Evolutionary conservation across 2,329 filamentous ascomycete species (phyloP), one percentile per base, ranked within the genome.

Genomic region (Annulohypoxylon truncatum): DNA sequence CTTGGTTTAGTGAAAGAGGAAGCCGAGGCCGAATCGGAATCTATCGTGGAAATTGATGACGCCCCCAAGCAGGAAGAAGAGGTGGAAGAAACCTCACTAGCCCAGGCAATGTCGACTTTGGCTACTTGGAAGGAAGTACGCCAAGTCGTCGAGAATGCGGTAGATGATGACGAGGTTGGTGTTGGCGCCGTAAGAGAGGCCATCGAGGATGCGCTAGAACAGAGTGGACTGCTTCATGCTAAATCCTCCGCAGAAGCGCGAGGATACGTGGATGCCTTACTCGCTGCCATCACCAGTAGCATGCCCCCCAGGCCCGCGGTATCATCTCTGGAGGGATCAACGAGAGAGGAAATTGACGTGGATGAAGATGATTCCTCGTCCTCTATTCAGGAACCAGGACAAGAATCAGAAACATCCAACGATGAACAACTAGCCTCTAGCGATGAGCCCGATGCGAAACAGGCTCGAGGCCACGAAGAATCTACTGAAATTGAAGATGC

Each of bases 141-240:
- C 71, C 76, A 78, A 26, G 84, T 82, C 74, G 84, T 88, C 12
- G 85, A 88, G 59, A 81, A 87, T 56, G 83, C 84, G 2, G 84
- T 89, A 56, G 84, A 88, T 66, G 83, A 86, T 66, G 87, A 89
- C 53, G 84, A 85, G 47, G 77, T 82, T 9, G 86, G 86, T 24
- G 74, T 86, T 28, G 80, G 80, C 4, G 80, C 81, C 7, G 83
- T 88, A 13, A 80, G 84, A 47, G 85, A 87, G 61, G 83, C 84
- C 4, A 83, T 89, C 22, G 81, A 85, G 63, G 81, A 86, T 44
- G 86, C 86, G 1, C 79, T 89, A 1, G 81, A 84, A 62, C 82
- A 86, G 72, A 86, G 84, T 62, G 85, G 85, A 2, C 79, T 88
- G 5, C 77, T 88, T 13, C 77, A 77, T 18, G 80, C 78, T 12